Evolutionary conservation across 768 basidiomycete genomes (phyloP), one percentile per base, ranked within the genome.

Genomic region (Gymnopilus junonius): DNA sequence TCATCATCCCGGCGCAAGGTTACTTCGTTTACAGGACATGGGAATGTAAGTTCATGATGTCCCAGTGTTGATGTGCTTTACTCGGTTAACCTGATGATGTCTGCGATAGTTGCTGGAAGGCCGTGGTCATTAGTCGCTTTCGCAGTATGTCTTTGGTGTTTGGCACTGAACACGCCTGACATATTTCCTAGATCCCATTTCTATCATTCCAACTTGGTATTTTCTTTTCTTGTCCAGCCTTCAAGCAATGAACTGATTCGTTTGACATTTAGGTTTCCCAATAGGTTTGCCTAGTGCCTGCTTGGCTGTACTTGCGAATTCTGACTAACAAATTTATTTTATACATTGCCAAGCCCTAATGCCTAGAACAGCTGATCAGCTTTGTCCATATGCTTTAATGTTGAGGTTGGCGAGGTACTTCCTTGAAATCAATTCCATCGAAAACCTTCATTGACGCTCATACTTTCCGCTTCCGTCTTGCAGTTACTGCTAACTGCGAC

Each of bases 1-100:
- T 59, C 15, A 34, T 21, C 21, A 46, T 59, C 20, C 31, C 45
- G 23, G 58, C 58, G 8, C 58, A 59, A 35, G 34, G 29, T 17
- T 59, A 46, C 50, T 48, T 59, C 34, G 46, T 48, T 35, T 39
- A 59, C 46, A 31, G 58, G 21, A 59, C 46, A n/a, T 59, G 46
- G 34, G 46, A 46, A n/a, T 46, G 58, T 59, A 48, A 20, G 46
- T 50, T 21, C 23, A 8, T 21, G 21, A 3, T 54, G 14, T 23
- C 10, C 34, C 50, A 31, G 3, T 51, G 4, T n/a, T 2, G 29
- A 23, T n/a, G 23, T 14, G 4, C 3, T 2, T 40, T 40, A n/a
- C n/a, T 14, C 11, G 20, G 6, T 40, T 55, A 37, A 51, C 54
- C 37, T 10, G 39, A 25, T 27, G 20, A 17, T n/a, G n/a, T n/a